A percentile compares a stretch with the other conserved stretches of the same genome.
Evolutionary conservation across 148 eudicot species (phyloP).

Genomic region (Linanthus parryae): DNA sequence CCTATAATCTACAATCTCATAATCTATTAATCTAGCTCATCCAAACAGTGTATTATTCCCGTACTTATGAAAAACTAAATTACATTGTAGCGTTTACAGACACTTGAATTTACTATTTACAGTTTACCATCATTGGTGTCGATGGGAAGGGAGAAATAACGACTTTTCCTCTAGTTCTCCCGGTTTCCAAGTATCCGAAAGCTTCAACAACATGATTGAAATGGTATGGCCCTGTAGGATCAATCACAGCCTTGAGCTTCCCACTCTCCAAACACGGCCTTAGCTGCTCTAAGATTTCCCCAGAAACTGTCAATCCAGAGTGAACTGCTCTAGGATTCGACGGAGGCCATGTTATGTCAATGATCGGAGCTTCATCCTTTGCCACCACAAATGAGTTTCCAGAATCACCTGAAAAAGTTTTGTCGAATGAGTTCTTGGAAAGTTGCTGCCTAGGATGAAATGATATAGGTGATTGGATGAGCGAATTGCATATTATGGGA

Average conservation of each 20-base stretch:
- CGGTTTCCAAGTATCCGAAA: slow-evolving; percentile 44
- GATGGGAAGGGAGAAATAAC: slow-evolving; percentile 37
- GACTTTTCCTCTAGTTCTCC: slow-evolving; percentile 52
- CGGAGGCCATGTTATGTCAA: slow-evolving; percentile 63
- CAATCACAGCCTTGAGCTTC: slow-evolving; percentile 37
- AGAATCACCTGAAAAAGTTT: slow-evolving; percentile 30
- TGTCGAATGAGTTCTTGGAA: background rate
- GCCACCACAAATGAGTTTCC: slow-evolving; percentile 32
- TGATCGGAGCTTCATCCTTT: slow-evolving; percentile 28
- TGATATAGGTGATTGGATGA: no score
- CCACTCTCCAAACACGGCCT: slow-evolving; percentile 33
- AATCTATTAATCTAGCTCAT: no score
- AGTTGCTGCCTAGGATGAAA: no score
- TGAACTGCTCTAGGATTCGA: slow-evolving; percentile 35
- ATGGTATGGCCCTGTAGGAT: slow-evolving; percentile 36
- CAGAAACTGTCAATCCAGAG: slow-evolving; percentile 47
- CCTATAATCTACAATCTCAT: no score
- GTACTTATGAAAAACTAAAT: no score
- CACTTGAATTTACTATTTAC: no score
- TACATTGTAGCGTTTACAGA: no score
- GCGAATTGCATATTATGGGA: no score
- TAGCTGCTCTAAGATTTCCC: slow-evolving; percentile 30
- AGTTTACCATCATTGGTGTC: no score
- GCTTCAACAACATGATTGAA: slow-evolving; percentile 33
- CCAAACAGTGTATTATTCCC: no score